Base-by-base conservation (phyloP, 2,329 filamentous ascomycete genomes). In the Stromatinia cepivora region DNA sequence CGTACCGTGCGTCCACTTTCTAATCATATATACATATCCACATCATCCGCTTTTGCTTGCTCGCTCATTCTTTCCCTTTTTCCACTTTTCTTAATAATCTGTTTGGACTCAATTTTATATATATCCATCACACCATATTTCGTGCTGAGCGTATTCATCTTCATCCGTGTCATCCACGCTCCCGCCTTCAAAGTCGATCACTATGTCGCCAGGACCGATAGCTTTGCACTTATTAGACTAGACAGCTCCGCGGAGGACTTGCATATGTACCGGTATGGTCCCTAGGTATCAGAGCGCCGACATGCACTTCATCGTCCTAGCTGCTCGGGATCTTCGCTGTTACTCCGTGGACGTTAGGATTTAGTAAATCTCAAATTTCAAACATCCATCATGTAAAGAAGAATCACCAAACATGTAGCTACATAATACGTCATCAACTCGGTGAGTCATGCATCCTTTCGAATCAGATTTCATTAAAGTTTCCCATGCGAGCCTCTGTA, bases 341-440 rank as follows among this genome's bases (percentile, higher is more conserved):
- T 39, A 58, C 0, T 28, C 34, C 7, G 34, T 39, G n/a, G n/a
- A 15, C 7, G 22, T 39, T 25, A 39, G 31, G 34, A 15, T 22
- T 13, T 25, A 25, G 56, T 36, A 58, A 9, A 22, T 56, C 56
- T 58, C 56, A 58, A 58, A 58, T 58, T 34, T 58, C 22, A n/a
- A 42, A 42, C 13, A 36, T 36, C 20, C 54, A 57, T 17, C 39
- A 42, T 42, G 39, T 17, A 42, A 17, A 42, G 13, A 42, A 17
- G 39, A 17, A 9, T 17, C 39, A 42, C 13, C 17, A 17, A 17
- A 17, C 15, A 42, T 42, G 39, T 7, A 42, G 13, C 13, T 42
- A 42, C 39, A 42, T 42, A 15, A 42, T 42, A 42, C 39, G 13
- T 42, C 39, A 42, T 17, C 39, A 42, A 42, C 13, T 42, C 39